Evolutionary conservation across 192 early-diverging fungal genomes (phyloP).

Genomic region (Backusella westeae): DNA sequence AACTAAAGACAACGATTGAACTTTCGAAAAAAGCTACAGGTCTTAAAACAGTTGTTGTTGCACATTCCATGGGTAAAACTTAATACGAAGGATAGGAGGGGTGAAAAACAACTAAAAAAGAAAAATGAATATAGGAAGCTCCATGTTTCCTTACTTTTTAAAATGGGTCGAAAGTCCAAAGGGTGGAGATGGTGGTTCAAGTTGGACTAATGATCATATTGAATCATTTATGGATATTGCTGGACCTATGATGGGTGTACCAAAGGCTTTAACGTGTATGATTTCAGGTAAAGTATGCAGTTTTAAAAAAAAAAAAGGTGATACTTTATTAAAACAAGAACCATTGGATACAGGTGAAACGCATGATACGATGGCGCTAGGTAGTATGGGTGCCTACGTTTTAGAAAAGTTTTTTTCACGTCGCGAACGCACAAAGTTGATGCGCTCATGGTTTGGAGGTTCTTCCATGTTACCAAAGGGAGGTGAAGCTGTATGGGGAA

Average conservation of each 20-base stretch:
- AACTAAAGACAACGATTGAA: conserved; percentile 74
- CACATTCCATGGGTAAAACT: conserved; percentile 65
- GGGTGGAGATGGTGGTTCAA: conserved; percentile 65
- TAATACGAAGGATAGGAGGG: neutral
- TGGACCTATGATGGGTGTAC: conserved; percentile 82
- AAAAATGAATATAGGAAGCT: conserved; percentile 46
- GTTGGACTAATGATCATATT: conserved; percentile 78
- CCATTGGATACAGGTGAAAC: conserved; percentile 52
- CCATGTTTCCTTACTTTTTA: conserved; percentile 79
- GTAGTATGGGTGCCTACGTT: conserved; percentile 68
- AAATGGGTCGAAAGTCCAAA: conserved; percentile 75
- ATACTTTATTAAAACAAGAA: neutral
- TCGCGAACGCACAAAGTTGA: conserved; percentile 69
- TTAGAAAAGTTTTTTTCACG: conserved; percentile 84
- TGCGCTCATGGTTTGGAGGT: conserved; percentile 81
- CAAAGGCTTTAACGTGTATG: conserved; percentile 75
- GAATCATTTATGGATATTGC: conserved; percentile 82
- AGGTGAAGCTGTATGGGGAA: conserved; percentile 80
- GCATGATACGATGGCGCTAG: conserved; percentile 79
- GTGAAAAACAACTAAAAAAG: neutral
- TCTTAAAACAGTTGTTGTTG: conserved; percentile 53
- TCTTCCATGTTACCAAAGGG: conserved; percentile 84
- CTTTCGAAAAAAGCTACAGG: conserved; percentile 43
- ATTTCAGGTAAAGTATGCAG: conserved; percentile 46
- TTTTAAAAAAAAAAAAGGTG: neutral